Percentiles rank a stretch among this genome's conserved stretches.
phyloP scores from a whole-genome alignment of 495 filamentous ascomycete genomes.

The Darksidea phi region DNA sequence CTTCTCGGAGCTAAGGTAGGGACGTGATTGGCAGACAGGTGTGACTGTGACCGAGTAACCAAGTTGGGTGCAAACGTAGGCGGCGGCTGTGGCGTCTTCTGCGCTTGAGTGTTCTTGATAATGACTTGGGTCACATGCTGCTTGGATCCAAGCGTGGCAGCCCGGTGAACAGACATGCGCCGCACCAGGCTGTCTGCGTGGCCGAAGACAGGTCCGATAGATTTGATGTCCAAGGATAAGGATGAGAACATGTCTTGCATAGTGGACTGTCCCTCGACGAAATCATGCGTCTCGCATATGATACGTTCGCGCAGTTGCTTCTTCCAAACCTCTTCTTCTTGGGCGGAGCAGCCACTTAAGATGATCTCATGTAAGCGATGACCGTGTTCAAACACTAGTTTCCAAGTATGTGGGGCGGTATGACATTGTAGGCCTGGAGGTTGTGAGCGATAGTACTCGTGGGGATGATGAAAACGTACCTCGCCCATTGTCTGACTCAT shows the following conservation, averaged over 20 bases:
- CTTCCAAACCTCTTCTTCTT: conserved; percentile 79
- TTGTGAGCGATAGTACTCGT: conserved; percentile 2
- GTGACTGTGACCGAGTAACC: conserved; percentile 69
- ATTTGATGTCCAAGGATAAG: conserved; percentile 65
- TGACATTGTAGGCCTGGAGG: conserved; percentile 76
- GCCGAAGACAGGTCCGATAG: conserved; percentile 71
- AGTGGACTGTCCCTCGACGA: conserved; percentile 49
- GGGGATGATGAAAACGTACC: conserved; percentile 53
- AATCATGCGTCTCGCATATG: conserved; percentile 43
- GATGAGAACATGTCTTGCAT: conserved; percentile 57
- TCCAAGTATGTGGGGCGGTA: conserved; percentile 86
- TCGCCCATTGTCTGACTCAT: conserved; percentile 76
- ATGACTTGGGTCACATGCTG: conserved; percentile 69
- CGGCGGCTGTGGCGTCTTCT: conserved; percentile 53
- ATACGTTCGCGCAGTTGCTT: conserved; percentile 50
- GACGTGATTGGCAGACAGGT: conserved; percentile 63
- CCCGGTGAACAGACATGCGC: conserved; percentile 76
- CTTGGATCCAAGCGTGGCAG: conserved; percentile 64
- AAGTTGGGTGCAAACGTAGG: conserved; percentile 45
- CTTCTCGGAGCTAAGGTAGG: conserved; percentile 64
- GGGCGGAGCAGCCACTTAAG: conserved; percentile 79
- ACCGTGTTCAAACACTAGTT: conserved; percentile 78
- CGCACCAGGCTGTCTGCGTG: conserved; percentile 69
- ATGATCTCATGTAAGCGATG: conserved; percentile 80
- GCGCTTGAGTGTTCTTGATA: conserved; percentile 81